Base-by-base conservation (phyloP, 2,329 filamentous ascomycete genomes). In the Neurospora sp. region DNA sequence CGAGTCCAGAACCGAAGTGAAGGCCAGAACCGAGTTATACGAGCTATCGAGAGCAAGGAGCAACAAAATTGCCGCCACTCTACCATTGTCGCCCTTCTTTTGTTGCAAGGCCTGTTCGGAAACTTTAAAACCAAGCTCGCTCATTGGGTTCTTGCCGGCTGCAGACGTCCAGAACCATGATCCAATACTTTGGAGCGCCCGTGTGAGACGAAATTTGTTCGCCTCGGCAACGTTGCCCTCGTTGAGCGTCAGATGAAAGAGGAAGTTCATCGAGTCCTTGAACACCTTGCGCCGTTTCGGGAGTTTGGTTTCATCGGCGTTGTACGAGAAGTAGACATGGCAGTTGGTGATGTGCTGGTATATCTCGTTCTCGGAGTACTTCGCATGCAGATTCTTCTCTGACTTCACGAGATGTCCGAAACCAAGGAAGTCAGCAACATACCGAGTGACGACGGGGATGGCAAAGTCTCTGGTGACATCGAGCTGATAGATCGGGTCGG, bases 301-400 rank as follows among this genome's bases (percentile, higher is more conserved):
- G 17, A 46, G 10, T 41, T 71, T 72, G 2, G 69, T 71, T 33
- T 72, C 70, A 11, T 72, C 69, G 17, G 69, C 41, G 43, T 67
- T 72, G 68, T 72, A 72, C 33, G 69, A 65, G 23, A 72, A 66
- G 39, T 67, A 72, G 10, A 69, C 19, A 43, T 72, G 69, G 68
- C 71, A 72, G 68, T 72, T 71, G 17, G 69, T 71, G 62, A 72
- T 71, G 69, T 72, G 71, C 52, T 68, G 71, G 41, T 72, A 72
- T 4, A 72, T 67, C 23, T 72, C 71, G 57, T 72, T 68, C 71
- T 72, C 71, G 12, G 66, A 67, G 66, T 71, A 71, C 43, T 11
- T 46, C 17, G 38, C 68, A 41, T 40, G n/a, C 6, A 15, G 19
- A 19, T 69, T 71, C 2, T 23, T 62, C 2, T 66, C 67, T 10